These are phyloP conservation scores for Cercospora berteroae DNA, from an alignment of 2,329 filamentous ascomycete genomes.

Conservation along the genomic window DNA sequence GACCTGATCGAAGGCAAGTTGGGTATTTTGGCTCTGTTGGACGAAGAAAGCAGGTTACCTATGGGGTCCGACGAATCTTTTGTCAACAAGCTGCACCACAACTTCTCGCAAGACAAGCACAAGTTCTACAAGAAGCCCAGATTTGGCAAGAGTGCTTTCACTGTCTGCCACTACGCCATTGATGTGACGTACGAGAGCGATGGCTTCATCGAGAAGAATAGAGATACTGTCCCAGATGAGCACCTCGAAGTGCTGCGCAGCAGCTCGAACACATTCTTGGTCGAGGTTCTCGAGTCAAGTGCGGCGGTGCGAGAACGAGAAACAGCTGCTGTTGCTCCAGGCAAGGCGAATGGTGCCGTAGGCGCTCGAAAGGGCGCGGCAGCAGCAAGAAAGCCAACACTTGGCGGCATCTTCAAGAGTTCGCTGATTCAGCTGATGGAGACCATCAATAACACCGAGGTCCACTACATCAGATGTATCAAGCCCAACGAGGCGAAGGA, in stretches of 20 bases:
- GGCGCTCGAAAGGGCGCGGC: conserved; percentile 87
- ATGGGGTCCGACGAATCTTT: conserved; percentile 98
- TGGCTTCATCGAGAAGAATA: conserved; percentile 98
- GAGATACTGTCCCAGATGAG: conserved; percentile 96
- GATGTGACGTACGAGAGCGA: conserved; percentile 99
- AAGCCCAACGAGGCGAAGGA: conserved; percentile 98
- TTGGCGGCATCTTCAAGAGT: conserved; percentile 98
- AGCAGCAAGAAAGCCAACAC: conserved; percentile 91
- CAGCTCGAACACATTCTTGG: conserved; percentile 81
- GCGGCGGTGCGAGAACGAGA: conserved; percentile 89
- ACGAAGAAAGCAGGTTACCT: conserved; percentile 92
- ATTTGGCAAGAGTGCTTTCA: conserved; percentile 96
- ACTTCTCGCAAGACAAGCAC: conserved; percentile 86
- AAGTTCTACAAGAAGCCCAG: conserved; percentile 98
- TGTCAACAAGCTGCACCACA: conserved; percentile 91
- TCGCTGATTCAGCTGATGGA: conserved; percentile 97
- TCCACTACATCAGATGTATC: conserved; percentile 98
- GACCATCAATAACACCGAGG: conserved; percentile 96
- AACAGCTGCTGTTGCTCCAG: conserved; percentile 55
- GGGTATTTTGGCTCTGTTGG: conserved; percentile 84
- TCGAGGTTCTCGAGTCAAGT: conserved; percentile 79
- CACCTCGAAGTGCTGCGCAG: conserved; percentile 89
- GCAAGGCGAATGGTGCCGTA: conserved; percentile 65
- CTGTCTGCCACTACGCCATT: conserved; percentile 95
- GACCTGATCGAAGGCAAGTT: conserved; percentile 97